Conservation (phyloP, 805 yeast genomes). For the Wickerhamiella lipophila region DNA sequence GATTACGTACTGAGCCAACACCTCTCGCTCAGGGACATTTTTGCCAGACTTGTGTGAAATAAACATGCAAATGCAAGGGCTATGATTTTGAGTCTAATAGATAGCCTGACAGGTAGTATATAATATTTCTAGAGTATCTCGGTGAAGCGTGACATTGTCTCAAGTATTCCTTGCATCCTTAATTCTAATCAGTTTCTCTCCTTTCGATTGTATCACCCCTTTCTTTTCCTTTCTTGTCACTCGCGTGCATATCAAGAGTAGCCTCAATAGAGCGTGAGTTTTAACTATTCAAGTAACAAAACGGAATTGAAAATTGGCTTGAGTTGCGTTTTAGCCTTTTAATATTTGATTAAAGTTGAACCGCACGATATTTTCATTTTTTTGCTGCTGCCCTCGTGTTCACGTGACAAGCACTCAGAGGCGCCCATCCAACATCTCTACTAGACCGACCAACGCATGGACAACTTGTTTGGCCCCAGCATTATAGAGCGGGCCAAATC, state of each 20-base stretch:
- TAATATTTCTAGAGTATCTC: too few species aligned
- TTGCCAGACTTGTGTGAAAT: too few species aligned
- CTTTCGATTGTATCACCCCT: neutral
- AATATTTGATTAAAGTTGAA: neutral
- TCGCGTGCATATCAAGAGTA: neutral
- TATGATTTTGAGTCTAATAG: too few species aligned
- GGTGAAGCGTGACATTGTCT: too few species aligned
- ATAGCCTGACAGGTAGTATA: too few species aligned
- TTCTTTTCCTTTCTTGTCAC: neutral
- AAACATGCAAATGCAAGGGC: too few species aligned
- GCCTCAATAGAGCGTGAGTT: neutral
- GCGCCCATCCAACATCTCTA: neutral
- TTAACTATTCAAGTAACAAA: neutral
- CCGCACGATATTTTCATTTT: neutral
- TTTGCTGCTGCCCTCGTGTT: neutral
- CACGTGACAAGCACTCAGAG: neutral
- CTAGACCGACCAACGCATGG: slow-evolving; percentile 8
- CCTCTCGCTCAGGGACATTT: neutral
- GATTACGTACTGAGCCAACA: neutral
- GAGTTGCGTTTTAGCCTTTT: neutral
- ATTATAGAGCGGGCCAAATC: slow-evolving; percentile 3
- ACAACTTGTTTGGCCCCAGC: neutral
- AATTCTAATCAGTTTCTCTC: too few species aligned
- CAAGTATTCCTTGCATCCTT: too few species aligned
- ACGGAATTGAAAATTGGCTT: neutral